Base-by-base conservation (phyloP, 345 rosid genomes). In the Dimocarpus longan region DNA sequence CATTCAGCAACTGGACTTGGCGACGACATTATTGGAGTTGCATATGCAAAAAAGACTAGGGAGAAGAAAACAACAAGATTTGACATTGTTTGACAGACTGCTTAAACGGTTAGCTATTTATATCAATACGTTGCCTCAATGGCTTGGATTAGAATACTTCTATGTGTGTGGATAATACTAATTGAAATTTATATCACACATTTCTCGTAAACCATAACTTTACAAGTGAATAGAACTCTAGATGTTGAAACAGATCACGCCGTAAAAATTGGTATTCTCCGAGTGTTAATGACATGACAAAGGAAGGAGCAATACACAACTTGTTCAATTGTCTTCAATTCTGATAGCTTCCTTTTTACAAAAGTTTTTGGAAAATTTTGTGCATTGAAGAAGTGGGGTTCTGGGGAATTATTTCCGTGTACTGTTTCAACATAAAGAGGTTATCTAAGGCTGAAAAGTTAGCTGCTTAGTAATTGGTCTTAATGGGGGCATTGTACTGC, bases 21-120 rank as follows among this genome's bases (percentile, higher is more conserved):
- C 56, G 57, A 68, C 19, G 48, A 69, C 60, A 1, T 9, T 5
- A 60, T 15, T 11, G 60, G 16, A 71, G 19, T 66, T 19, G 73
- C 65, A 66, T 69, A 77, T 37, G 44, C 77, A 68, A 80, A 24
- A 39, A 39, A 5, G 46, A 74, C 52, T 16, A 82, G 19, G 80
- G 22, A 80, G 66, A 85, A 77, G 62, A 85, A 9, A 76, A 79
- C 28, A 28, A 50, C 68, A 75, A 60, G 73, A 12, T 65, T 32
- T 6, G 86, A 21, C 90, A 87, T 87, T 43, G 68, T 73, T 76
- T 32, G 4, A 32, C 42, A 65, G 63, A 22, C 70, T 32, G 3
- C 70, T 16, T 16, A 9, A 19, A 16, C 59, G 59, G 22, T 0
- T 8, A 43, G 57, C 57, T 63, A 43, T 12, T 39, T 40, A 74